These are phyloP conservation scores for Massariosphaeria phaeospora DNA, from an alignment of 495 filamentous ascomycete genomes.

Conservation along the genomic window DNA sequence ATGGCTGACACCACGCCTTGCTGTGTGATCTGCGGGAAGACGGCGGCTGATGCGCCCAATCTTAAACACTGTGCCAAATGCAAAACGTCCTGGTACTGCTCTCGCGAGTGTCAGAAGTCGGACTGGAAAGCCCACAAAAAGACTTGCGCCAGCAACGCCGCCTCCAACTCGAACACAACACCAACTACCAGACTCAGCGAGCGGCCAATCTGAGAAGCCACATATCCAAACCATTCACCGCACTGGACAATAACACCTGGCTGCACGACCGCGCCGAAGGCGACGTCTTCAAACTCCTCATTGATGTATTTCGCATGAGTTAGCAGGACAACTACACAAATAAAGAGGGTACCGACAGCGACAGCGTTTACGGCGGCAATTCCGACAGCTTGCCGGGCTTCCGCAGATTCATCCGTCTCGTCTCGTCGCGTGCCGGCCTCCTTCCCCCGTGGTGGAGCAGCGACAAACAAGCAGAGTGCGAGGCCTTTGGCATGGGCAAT, in stretches of 20 bases:
- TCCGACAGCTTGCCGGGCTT: constrained; percentile 28
- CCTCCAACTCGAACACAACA: too few relatives aligned
- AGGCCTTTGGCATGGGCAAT: constrained; percentile 32
- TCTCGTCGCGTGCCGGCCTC: constrained; percentile 30
- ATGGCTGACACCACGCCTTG: not conserved
- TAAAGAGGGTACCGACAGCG: constrained; percentile 29
- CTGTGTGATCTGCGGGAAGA: not conserved
- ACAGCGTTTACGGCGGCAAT: constrained; percentile 35
- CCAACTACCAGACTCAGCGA: too few relatives aligned
- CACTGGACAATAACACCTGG: constrained; percentile 36
- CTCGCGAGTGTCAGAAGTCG: constrained; percentile 43
- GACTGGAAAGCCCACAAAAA: constrained; percentile 39
- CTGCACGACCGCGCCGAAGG: constrained; percentile 42
- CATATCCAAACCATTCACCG: constrained; percentile 24
- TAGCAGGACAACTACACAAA: constrained; percentile 42
- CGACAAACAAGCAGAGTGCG: constrained; percentile 27
- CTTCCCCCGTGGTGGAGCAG: constrained; percentile 46
- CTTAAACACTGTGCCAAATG: constrained; percentile 44
- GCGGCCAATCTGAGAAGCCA: too few relatives aligned
- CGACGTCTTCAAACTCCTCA: constrained; percentile 46
- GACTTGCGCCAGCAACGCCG: not conserved
- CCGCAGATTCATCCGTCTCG: constrained; percentile 27
- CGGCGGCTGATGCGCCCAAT: not conserved
- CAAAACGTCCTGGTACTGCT: constrained; percentile 43
- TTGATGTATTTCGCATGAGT: constrained; percentile 48